Evolutionary conservation across 2,329 filamentous ascomycete genomes (phyloP), one percentile per base, ranked within the genome.

Genomic region (Calonectria honghensis): DNA sequence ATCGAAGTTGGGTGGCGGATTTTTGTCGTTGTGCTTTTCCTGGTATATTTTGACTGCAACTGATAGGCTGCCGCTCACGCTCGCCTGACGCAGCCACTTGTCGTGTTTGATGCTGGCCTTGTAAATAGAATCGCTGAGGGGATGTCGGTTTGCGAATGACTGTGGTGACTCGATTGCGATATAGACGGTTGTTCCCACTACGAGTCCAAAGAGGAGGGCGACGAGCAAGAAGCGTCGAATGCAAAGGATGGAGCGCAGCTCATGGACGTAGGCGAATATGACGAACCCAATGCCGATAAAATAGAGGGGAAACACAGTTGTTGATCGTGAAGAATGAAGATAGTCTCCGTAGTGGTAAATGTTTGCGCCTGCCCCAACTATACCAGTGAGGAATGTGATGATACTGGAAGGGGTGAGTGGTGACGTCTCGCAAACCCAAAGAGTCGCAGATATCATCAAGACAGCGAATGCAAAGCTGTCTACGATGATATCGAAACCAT

Each of bases 1-100:
- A 79, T 96, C 94, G 79, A 98, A 98, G 73, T 94, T 91, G 1
- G 93, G 94, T 14, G 96, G 96, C 20, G 96, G 95, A 35, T 91
- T 87, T 74, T 95, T 91, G 18, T 92, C 91, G 79, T 94, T 79
- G 73, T 91, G 87, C 6, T 88, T 86, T 63, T 90, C 86, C 63
- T 86, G 85, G 78, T 92, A 92, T 70, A 89, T 85, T 6, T 82
- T 80, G 5, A 88, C 85, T 0, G 90, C 90, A 11, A 88, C 83
- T 0, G 83, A 83, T 3, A 91, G 81, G 16, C 85, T 89, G 14
- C 84, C 84, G 78, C 90, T 91, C 18, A 86, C 85, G 2, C 84
- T 85, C 1, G 87, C 90, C 63, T 87, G 82, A 10, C 86, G 81
- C 10, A 89, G 79, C 89, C 89, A 92, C 11, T 88, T 85, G 76